Evolutionary conservation across 768 basidiomycete species (phyloP).

Genomic region (Trametes gibbosa): DNA sequence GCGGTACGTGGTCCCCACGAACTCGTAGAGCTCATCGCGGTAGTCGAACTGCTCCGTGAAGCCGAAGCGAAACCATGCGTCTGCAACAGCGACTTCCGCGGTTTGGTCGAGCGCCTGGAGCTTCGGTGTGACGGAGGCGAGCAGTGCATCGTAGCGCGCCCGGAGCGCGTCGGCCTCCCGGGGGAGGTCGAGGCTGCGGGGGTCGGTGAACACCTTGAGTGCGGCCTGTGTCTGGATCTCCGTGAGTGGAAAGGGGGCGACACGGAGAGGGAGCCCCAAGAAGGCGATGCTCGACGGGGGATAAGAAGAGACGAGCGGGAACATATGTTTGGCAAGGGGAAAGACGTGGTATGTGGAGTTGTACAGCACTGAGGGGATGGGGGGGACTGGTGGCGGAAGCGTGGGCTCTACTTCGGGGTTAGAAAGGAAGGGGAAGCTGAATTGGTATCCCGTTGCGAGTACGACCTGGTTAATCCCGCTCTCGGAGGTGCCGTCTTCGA

Average conservation of each 20-base stretch:
- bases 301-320: slow-evolving; percentile 51
- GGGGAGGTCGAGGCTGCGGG: slow-evolving; percentile 44
- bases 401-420: slow-evolving; percentile 33
- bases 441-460: slow-evolving; percentile 74
- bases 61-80: slow-evolving; percentile 54
- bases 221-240: slow-evolving; percentile 75
- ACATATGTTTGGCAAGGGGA: slow-evolving; percentile 68
- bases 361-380: slow-evolving; percentile 49
- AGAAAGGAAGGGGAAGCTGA: slow-evolving; percentile 64
- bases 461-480: slow-evolving; percentile 59
- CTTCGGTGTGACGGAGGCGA: neutral
- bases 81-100: slow-evolving; percentile 40
- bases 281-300: slow-evolving; percentile 60
- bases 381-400: slow-evolving; percentile 45
- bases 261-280: slow-evolving; percentile 54
- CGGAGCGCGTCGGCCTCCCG: slow-evolving; percentile 47
- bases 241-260: slow-evolving; percentile 72
- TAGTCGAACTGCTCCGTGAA: slow-evolving; percentile 64
- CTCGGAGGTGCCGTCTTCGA: slow-evolving; percentile 59
- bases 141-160: slow-evolving; percentile 45
- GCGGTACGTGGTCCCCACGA: slow-evolving; percentile 31
- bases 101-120: neutral
- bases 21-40: slow-evolving; percentile 53
- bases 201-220: slow-evolving; percentile 52
- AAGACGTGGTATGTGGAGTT: slow-evolving; percentile 69